These are phyloP conservation scores for Sugiyamaella chiloensis DNA, from an alignment of 805 yeast species.

Conservation along the genomic window DNA sequence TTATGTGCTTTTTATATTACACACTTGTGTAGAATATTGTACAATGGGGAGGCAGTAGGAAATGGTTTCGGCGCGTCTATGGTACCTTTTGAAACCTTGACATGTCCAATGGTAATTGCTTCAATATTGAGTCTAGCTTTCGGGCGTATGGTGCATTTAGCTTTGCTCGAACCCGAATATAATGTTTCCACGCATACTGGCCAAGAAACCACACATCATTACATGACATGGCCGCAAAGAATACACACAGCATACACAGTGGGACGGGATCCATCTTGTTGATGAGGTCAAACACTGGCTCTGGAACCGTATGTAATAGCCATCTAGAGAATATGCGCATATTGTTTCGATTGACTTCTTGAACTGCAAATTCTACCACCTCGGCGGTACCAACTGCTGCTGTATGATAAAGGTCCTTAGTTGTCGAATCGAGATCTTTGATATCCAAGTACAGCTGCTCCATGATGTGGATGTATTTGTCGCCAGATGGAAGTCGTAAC, in stretches of 20 bases:
- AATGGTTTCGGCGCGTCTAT: no score
- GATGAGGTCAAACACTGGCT: background rate
- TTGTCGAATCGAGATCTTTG: background rate
- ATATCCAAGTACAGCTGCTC: background rate
- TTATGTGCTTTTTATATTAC: no score
- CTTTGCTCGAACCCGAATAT: constrained; percentile 4
- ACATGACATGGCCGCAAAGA: constrained; percentile 9
- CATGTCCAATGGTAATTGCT: background rate
- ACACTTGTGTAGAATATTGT: no score
- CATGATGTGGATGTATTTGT: constrained; percentile 1
- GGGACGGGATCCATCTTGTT: constrained; percentile 9
- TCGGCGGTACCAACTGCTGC: background rate
- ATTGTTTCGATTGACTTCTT: background rate
- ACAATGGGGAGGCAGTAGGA: no score
- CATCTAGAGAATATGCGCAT: constrained; percentile 1
- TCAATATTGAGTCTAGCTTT: background rate
- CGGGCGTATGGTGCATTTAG: background rate
- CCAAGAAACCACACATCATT: constrained; percentile 9
- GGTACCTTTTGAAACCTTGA: no score
- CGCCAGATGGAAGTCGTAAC: constrained; percentile 3
- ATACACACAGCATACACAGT: constrained; percentile 1
- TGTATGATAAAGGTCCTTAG: background rate
- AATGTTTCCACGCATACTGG: constrained; percentile 10
- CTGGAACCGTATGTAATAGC: background rate
- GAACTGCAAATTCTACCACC: background rate